Base-by-base conservation (phyloP, 2,329 filamentous ascomycete genomes). In the Coniochaeta ligniaria region DNA sequence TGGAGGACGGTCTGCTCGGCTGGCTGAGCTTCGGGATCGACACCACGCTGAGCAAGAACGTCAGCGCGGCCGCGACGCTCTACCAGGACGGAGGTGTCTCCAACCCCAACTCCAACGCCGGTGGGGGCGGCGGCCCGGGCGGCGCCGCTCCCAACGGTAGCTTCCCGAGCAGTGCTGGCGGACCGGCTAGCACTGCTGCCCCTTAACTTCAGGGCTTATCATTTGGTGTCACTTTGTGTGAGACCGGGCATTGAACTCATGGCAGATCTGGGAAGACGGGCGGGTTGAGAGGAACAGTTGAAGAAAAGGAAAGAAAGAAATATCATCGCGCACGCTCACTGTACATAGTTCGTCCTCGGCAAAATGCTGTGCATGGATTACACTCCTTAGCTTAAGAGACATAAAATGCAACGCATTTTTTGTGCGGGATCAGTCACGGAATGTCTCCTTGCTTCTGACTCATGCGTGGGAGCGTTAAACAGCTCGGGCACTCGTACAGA, bases 1-100 rank as follows among this genome's bases (percentile, higher is more conserved):
- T 84, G 7, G 68, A 71, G 1, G 80, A 84, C 54, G 83, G 83
- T 20, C 65, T 86, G 26, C 76, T 85, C 50, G 80, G 74, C 17
- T 86, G 83, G 83, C 76, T 84, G 62, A 74, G 77, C 0, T 73
- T 85, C 43, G 83, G 79, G 1, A 76, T 85, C 50, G 75, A 83
- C 64, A 60, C 72, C 3, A 71, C 67, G 35, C 38, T 60, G 8
- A 57, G 52, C 31, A 60, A 65, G 50, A 60, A 58, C 20, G 65
- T 75, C 12, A 66, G 55, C 31, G 68, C 71, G 20, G 73, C 73
- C 11, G 72, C 69, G 11, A 73, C 68, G n/a, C 63, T 69, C 33
- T 71, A 71, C 55, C 67, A 68, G 57, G 64, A 67, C n/a, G 74
- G 74, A 17, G 74, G 74, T 31, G 69, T 71, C 7, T 64, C 62